Percentiles rank a stretch among this genome's conserved stretches.
phyloP scores from a whole-genome alignment of 352 stramenopile genomes.

The Pythium aphanidermatum region DNA sequence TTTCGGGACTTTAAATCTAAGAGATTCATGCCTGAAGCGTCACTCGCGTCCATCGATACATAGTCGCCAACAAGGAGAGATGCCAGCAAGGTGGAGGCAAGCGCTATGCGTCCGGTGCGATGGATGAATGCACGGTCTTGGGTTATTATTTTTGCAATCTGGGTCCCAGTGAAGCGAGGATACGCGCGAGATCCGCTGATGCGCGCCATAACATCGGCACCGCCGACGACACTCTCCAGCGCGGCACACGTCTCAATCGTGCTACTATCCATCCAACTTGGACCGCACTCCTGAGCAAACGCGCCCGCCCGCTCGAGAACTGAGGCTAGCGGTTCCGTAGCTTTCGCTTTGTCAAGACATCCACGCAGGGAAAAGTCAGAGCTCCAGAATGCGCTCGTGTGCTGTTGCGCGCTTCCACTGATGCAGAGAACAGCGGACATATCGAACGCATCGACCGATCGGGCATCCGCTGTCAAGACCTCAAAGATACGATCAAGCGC shows the following conservation, averaged over 20 bases:
- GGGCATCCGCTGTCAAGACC: constrained; percentile 27
- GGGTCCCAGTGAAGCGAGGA: constrained; percentile 76
- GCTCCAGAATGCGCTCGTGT: constrained; percentile 75
- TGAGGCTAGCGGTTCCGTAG: constrained; percentile 15
- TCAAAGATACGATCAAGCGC: constrained; percentile 62
- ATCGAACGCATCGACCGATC: constrained; percentile 22
- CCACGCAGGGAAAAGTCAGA: constrained; percentile 36
- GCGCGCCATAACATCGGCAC: constrained; percentile 42
- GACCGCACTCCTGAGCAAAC: constrained; percentile 57
- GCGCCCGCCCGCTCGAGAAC: constrained; percentile 9
- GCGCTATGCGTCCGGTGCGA: constrained; percentile 35
- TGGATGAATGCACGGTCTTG: constrained; percentile 41
- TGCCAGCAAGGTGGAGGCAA: constrained; percentile 71
- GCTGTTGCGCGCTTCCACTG: constrained; percentile 77
- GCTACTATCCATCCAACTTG: constrained; percentile 84
- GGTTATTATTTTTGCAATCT: constrained; percentile 57
- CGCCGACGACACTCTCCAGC: constrained; percentile 55
- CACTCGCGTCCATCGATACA: constrained; percentile 67
- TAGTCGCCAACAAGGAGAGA: constrained; percentile 64
- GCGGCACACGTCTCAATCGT: constrained; percentile 49
- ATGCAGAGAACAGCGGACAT: constrained; percentile 48
- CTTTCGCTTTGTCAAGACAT: constrained; percentile 27
- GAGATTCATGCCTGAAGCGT: constrained; percentile 82
- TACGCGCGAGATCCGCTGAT: constrained; percentile 79
- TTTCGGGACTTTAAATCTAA: constrained; percentile 51